Conservation (phyloP, 2,329 filamentous ascomycete species). For the Neocatenulostroma microsporum region DNA sequence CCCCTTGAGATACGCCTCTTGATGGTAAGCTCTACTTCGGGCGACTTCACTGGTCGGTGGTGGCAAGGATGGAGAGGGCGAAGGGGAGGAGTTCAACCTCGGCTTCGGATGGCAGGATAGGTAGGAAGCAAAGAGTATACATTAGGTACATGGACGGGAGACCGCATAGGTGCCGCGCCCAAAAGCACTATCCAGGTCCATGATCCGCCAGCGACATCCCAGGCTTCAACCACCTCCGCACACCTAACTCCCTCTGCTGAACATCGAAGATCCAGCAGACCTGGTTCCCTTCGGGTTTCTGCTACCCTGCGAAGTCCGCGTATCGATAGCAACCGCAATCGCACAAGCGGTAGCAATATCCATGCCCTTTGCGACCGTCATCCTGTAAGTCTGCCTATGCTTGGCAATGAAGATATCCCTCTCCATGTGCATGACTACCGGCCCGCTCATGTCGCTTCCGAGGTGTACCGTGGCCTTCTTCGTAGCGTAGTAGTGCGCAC, state of each 20-base stretch:
- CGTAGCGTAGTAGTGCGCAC: background rate
- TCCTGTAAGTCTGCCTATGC: constrained; percentile 3
- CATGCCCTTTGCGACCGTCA: constrained; percentile 3
- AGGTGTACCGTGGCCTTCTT: background rate
- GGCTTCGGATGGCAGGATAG: too few species aligned
- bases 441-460: background rate
- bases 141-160: too few species aligned
- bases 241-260: background rate
- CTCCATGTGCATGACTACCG: background rate
- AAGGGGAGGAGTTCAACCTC: too few species aligned
- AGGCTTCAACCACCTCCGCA: background rate
- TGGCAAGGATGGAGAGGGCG: too few species aligned
- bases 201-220: too few species aligned
- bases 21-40: too few species aligned
- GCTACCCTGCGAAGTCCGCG: background rate
- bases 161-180: too few species aligned
- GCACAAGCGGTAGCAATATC: constrained; percentile 1
- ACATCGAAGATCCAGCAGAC: background rate
- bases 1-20: too few species aligned
- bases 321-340: background rate
- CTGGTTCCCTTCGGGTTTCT: background rate
- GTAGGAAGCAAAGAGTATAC: too few species aligned
- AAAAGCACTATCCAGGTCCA: too few species aligned
- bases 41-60: too few species aligned
- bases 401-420: constrained; percentile 1